Evolutionary conservation across 169 alveolate genomes (phyloP), one percentile per base, ranked within the genome.

Genomic region (Theileria parva): DNA sequence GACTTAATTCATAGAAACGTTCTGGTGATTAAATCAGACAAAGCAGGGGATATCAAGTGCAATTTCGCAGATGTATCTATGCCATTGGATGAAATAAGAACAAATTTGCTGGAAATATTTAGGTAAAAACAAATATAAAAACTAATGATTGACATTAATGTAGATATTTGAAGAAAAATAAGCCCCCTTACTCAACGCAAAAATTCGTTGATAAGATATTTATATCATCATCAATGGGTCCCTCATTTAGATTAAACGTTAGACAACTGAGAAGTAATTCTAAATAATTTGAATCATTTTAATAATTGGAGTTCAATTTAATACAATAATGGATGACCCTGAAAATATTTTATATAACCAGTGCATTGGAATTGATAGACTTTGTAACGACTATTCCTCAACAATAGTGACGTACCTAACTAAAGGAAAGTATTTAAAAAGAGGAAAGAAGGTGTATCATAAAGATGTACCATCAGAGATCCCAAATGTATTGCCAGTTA

Each of bases 11-110:
- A 78, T 25, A 68, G 74, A 19, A 85, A 85, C 79, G 72, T 85
- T 3, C 69, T 85, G 57, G 73, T 87, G 23, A 70, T 91, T 44
- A 79, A 87, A 50, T 64, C 92, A 28, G 92, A 91, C 65, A 87
- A 86, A 64, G 79, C 83, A 34, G 92, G 92, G 51, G 92, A 89
- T 39, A 72, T 91, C 63, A 91, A 91, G 83, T 80, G 91, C 74
- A 91, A 91, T 74, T 86, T 91, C 63, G 94, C 93, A 3, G 94
- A 91, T 74, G 92, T 91, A n/a, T 66, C 90, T 37, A 91, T 91
- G 94, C 70, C 92, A 30, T 66, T 60, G 67, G 94, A 91, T 60
- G 86, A 91, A 51, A 91, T 91, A n/a, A 81, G 92, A 39, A 87
- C 86, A 70, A 91, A 91, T 63, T 66, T 91, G 23, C 60, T 85